Evolutionary conservation across 495 filamentous ascomycete species (phyloP), one percentile per base, ranked within the genome.

Genomic region (Aspergillus bertholletiae): DNA sequence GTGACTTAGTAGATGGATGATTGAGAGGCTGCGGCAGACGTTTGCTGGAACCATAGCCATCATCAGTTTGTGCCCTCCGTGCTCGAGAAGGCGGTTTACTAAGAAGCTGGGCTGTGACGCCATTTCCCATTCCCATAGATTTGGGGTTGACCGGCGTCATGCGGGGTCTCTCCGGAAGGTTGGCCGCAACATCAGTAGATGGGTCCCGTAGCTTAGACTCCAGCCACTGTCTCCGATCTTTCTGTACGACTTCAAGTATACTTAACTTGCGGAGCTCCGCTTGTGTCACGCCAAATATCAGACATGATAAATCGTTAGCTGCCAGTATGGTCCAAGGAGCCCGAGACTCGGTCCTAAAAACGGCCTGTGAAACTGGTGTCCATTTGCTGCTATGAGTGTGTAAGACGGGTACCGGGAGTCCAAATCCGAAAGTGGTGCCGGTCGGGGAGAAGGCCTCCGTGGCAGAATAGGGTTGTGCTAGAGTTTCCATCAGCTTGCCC

Each of bases 271-370:
- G 84, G 30, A 98, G 87, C 71, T 98, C 94, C 8, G 89, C 88
- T 64, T 91, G 89, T 5, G 93, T 95, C 24, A 98, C 90, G 34
- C 94, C 94, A 71, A 98, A 97, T 44, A 98, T 83, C 23, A 98
- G 79, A 71, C 94, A 98, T 15, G 95, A 93, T 30, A 98, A 77
- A 68, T 98, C 94, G 64, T 98, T 98, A n/a, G 94, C 95, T 7
- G 93, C 88, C 44, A 96, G 77, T 51, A 98, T 96, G 2, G 93
- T 97, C 89, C 91, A 98, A 5, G 94, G 95, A 9, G 88, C 79
- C 41, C 86, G 79, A 41, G 89, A 80, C 69, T 95, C 89, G 15
- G 94, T 98, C 17, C 93, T 92, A 63, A 98, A 98, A 47, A 98
- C 95, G 35, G 94, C 94, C 72, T 98, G 95, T 17, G 91, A 88